Conservation (phyloP, 2,329 filamentous ascomycete species). For the Clarireedia homoeocarpa region DNA sequence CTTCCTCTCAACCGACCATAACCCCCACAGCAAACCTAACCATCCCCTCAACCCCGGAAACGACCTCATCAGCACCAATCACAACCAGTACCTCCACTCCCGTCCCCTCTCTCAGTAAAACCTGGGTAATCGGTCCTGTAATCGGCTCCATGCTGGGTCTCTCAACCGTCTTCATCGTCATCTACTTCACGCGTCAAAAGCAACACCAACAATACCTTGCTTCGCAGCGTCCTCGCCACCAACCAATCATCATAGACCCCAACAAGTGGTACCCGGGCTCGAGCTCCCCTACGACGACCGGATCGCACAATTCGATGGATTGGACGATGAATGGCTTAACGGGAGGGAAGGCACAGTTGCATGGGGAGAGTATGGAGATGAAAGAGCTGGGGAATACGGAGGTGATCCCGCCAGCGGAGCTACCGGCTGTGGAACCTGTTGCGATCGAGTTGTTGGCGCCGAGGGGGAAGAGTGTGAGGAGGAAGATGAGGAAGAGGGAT, state of each 20-base stretch:
- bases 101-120: constrained; percentile 10
- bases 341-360: constrained; percentile 16
- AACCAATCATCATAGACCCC: not conserved
- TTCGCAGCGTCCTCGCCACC: not conserved
- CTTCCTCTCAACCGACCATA: not conserved
- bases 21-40: not conserved
- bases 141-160: constrained; percentile 22
- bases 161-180: constrained; percentile 20
- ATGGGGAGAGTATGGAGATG: constrained; percentile 14
- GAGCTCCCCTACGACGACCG: not conserved
- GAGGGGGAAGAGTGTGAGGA: constrained; percentile 1
- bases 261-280: constrained; percentile 2
- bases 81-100: not conserved
- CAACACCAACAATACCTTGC: constrained; percentile 6
- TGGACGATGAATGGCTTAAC: constrained; percentile 8
- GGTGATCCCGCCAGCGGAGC: constrained; percentile 15
- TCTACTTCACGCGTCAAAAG: constrained; percentile 22
- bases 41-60: not conserved
- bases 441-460: constrained; percentile 19
- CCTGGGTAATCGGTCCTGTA: constrained; percentile 24
- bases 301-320: not conserved
- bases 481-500: not conserved
- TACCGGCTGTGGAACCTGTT: constrained; percentile 22
- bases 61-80: not conserved
- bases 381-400: constrained; percentile 19